phyloP scores from a whole-genome alignment of 441 rosid species.

The Metrosideros polymorpha region DNA sequence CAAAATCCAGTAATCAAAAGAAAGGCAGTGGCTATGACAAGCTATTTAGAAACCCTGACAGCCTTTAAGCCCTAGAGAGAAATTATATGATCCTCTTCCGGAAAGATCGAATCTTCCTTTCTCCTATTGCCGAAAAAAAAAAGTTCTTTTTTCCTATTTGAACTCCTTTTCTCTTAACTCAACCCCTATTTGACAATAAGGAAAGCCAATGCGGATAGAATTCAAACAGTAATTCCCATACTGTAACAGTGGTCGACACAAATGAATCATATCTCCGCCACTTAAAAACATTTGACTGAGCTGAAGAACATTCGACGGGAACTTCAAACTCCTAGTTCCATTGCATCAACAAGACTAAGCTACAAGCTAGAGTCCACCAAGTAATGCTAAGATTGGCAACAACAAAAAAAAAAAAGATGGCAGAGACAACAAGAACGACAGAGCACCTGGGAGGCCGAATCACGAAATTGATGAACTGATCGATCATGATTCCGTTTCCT shows the following conservation, averaged over 20 bases:
- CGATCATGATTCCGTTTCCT: slow-evolving; percentile 40
- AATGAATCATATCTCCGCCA: background rate
- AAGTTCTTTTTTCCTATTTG: background rate
- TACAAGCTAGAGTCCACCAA: background rate
- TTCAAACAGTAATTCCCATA: background rate
- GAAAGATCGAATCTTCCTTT: background rate
- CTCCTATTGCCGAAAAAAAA: background rate
- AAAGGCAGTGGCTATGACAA: background rate
- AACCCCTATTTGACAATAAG: background rate
- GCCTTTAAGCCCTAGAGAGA: background rate
- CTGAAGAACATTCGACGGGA: background rate
- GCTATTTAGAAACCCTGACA: background rate
- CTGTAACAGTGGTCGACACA: background rate
- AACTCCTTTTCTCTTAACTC: background rate
- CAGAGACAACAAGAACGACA: background rate
- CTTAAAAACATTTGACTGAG: background rate
- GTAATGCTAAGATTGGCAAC: background rate
- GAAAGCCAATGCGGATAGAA: background rate
- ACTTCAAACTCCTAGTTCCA: background rate
- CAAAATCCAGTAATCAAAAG: background rate
- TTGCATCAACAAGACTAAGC: background rate
- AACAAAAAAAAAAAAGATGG: background rate
- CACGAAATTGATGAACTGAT: slow-evolving; percentile 90
- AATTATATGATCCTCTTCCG: background rate
- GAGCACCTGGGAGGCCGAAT: slow-evolving; percentile 90